A percentile compares a stretch with the other conserved stretches of the same genome.
phyloP scores from a whole-genome alignment of 2,329 filamentous ascomycete species.

The Aurifilum marmelostoma region DNA sequence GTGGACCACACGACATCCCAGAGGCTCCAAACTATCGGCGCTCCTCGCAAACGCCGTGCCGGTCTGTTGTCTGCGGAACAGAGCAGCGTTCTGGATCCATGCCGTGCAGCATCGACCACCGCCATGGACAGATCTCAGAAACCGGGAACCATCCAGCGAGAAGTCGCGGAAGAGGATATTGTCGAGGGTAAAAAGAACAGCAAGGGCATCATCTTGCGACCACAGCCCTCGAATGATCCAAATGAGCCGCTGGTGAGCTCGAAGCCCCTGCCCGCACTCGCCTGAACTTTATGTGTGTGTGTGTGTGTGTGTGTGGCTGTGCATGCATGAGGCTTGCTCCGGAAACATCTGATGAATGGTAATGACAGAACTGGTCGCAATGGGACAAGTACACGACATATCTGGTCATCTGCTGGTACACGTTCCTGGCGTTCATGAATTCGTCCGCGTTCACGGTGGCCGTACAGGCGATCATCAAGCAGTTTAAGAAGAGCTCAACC shows the following conservation, averaged over 20 bases:
- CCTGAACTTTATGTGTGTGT: background rate
- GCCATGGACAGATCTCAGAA: conserved; percentile 9
- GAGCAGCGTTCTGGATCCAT: background rate
- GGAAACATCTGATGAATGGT: background rate
- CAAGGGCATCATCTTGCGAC: conserved; percentile 9
- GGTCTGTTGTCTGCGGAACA: background rate
- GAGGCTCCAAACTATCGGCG: background rate
- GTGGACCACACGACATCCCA: background rate
- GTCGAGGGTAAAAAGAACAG: background rate
- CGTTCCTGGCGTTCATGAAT: conserved; percentile 14
- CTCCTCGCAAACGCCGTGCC: background rate
- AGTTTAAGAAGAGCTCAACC: conserved; percentile 8
- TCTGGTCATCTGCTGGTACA: conserved; percentile 19
- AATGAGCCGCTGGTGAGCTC: conserved; percentile 16
- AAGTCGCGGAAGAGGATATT: conserved; percentile 7
- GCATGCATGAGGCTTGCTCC: background rate
- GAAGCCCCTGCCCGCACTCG: background rate
- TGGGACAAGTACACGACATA: conserved; percentile 16
- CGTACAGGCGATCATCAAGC: conserved; percentile 5
- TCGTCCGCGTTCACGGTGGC: conserved; percentile 18
- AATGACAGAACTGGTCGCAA: conserved; percentile 13
- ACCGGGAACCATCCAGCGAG: background rate
- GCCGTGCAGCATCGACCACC: too few relatives aligned
- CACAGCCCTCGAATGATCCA: conserved; percentile 18
- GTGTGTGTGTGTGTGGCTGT: too few relatives aligned